Evolutionary conservation across 805 yeast genomes (phyloP).

Genomic region (Candida chauliodis): DNA sequence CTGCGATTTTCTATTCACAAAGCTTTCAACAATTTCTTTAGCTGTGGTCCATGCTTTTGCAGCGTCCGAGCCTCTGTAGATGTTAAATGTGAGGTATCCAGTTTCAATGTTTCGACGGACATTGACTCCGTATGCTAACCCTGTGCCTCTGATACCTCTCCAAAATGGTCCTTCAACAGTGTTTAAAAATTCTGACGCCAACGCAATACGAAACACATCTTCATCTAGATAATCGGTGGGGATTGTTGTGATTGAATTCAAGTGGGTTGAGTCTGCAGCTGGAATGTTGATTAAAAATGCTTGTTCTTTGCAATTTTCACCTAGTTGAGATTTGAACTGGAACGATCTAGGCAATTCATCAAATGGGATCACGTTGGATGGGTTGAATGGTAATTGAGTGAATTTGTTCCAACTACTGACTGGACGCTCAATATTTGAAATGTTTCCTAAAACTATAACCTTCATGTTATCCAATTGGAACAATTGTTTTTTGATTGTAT

Average conservation of each 20-base stretch:
- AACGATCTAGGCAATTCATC: conserved; percentile 48
- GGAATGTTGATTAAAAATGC: conserved; percentile 73
- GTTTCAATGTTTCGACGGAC: conserved; percentile 57
- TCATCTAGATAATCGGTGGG: conserved; percentile 45
- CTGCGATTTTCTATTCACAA: conserved; percentile 47
- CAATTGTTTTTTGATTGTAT: conserved; percentile 46
- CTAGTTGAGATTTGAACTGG: conserved; percentile 53
- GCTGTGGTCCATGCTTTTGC: conserved; percentile 62
- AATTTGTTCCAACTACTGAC: conserved; percentile 56
- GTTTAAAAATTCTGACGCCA: conserved; percentile 73
- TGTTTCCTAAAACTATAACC: conserved; percentile 69
- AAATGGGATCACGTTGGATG: conserved; percentile 10
- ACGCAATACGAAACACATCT: conserved; percentile 66
- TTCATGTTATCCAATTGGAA: conserved; percentile 61
- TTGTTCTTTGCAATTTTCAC: conserved; percentile 45
- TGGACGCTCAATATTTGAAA: conserved; percentile 49
- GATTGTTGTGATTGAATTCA: conserved; percentile 56
- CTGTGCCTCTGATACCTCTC: conserved; percentile 93
- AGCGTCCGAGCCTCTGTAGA: conserved; percentile 84
- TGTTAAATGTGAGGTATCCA: conserved; percentile 61
- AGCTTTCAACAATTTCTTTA: conserved; percentile 57
- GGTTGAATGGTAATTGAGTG: conserved; percentile 12
- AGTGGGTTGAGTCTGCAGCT: conserved; percentile 77
- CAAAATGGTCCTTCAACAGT: conserved; percentile 96
- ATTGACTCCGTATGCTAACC: conserved; percentile 86